Percentiles rank a stretch among this genome's conserved stretches.
These are phyloP conservation scores for Mycena albidolilacea DNA, from an alignment of 768 basidiomycete species.

Conservation along the genomic window DNA sequence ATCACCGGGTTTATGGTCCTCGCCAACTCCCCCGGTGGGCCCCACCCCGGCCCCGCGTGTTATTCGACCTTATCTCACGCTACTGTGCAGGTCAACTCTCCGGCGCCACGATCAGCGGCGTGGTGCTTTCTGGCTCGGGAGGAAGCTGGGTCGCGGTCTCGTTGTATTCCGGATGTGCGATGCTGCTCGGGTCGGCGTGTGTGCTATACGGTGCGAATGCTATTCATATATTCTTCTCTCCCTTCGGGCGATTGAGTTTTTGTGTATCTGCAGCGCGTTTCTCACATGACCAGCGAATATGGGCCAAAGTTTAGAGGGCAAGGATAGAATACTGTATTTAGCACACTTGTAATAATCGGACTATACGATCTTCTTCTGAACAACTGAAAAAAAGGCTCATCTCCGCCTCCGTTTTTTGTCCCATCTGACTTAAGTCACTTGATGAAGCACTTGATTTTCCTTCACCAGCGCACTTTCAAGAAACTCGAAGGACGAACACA, in stretches of 20 bases:
- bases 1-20: conserved; percentile 46
- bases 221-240: too few relatives aligned
- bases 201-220: conserved; percentile 48
- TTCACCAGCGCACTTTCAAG: too few relatives aligned
- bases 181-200: conserved; percentile 47
- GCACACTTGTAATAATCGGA: too few relatives aligned
- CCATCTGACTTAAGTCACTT: too few relatives aligned
- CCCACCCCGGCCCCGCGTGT: neutral
- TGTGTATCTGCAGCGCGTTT: conserved; percentile 23
- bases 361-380: too few relatives aligned
- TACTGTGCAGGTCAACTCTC: conserved; percentile 46
- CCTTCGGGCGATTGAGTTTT: neutral
- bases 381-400: too few relatives aligned
- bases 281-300: conserved; percentile 39
- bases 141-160: conserved; percentile 50
- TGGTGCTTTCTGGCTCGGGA: conserved; percentile 47
- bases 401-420: too few relatives aligned
- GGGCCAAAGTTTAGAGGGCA: conserved; percentile 34
- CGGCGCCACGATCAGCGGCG: conserved; percentile 51
- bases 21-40: conserved; percentile 42
- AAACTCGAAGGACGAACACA: too few relatives aligned
- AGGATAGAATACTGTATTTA: neutral
- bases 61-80: neutral
- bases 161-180: conserved; percentile 47
- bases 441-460: too few relatives aligned